These are phyloP conservation scores for Pseudonitzschia multistriata DNA, from an alignment of 108 stramenopile genomes.

Conservation along the genomic window DNA sequence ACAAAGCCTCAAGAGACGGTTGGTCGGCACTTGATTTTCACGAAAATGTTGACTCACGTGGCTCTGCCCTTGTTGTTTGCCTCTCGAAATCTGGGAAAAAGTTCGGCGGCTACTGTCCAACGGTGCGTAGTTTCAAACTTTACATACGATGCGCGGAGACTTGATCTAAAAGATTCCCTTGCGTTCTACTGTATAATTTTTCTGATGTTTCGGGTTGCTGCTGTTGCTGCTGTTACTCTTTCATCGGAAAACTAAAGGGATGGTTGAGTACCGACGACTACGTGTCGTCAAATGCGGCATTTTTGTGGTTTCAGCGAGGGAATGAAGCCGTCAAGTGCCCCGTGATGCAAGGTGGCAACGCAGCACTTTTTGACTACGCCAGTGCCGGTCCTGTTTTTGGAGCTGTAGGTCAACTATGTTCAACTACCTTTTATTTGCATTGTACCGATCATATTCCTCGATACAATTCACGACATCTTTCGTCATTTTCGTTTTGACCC, in stretches of 20 bases:
- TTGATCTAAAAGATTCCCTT: too few relatives aligned
- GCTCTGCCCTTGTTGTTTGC: slow-evolving; percentile 69
- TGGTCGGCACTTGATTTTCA: slow-evolving; percentile 82
- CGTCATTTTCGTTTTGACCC: background rate
- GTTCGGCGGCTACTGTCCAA: slow-evolving; percentile 78
- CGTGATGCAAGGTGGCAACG: slow-evolving; percentile 58
- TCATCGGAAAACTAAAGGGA: slow-evolving; percentile 21
- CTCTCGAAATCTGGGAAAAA: slow-evolving; percentile 45
- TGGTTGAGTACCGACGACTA: slow-evolving; percentile 83
- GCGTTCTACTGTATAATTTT: background rate
- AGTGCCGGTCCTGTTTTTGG: slow-evolving; percentile 79
- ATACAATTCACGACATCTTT: background rate
- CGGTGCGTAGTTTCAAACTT: background rate
- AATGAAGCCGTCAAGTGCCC: slow-evolving; percentile 40
- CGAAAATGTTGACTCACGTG: slow-evolving; percentile 58
- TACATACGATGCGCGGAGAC: too few relatives aligned
- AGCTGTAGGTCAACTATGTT: slow-evolving; percentile 24
- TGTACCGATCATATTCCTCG: background rate
- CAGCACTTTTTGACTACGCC: slow-evolving; percentile 81
- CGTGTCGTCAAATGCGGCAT: slow-evolving; percentile 58
- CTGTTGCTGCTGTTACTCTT: background rate
- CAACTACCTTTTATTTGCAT: background rate
- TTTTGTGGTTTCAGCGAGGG: slow-evolving; percentile 61
- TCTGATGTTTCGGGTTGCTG: background rate
- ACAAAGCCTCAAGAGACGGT: slow-evolving; percentile 68